Evolutionary conservation across 257 asterid genomes (phyloP).

Genomic region (Solanum okadae): DNA sequence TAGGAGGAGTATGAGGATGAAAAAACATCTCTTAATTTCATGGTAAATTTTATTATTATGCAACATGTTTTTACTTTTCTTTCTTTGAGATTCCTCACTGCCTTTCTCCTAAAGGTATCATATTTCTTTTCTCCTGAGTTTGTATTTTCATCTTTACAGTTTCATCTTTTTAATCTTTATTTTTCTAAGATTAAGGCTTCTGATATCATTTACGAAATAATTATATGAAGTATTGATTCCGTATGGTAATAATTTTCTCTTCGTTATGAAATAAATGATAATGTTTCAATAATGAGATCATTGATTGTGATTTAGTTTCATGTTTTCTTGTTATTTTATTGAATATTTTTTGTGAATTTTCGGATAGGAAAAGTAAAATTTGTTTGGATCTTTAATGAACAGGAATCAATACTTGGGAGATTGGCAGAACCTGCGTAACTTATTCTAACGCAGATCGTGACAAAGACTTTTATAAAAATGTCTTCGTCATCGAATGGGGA

Average conservation of each 20-base stretch:
- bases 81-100: conserved; percentile 24
- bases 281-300: not conserved
- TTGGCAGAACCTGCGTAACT: not conserved
- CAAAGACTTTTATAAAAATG: not conserved
- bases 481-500: not conserved
- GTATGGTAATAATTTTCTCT: not conserved
- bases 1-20: conserved; percentile 33
- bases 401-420: not conserved
- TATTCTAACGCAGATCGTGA: not conserved
- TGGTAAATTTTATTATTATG: conserved; percentile 21
- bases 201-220: not conserved
- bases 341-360: not conserved
- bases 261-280: not conserved
- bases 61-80: conserved; percentile 11
- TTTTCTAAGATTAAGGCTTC: not conserved
- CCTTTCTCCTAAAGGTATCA: conserved; percentile 36
- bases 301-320: not conserved
- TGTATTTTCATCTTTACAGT: not conserved
- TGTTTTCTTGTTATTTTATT: not conserved
- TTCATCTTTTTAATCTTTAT: not conserved
- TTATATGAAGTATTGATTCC: not conserved
- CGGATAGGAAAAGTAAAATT: not conserved
- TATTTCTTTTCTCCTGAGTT: not conserved
- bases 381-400: not conserved
- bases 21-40: conserved; percentile 18